A percentile compares a stretch with the other conserved stretches of the same genome.
Evolutionary conservation across 257 asterid genomes (phyloP).

Genomic region (Cordia subcordata): DNA sequence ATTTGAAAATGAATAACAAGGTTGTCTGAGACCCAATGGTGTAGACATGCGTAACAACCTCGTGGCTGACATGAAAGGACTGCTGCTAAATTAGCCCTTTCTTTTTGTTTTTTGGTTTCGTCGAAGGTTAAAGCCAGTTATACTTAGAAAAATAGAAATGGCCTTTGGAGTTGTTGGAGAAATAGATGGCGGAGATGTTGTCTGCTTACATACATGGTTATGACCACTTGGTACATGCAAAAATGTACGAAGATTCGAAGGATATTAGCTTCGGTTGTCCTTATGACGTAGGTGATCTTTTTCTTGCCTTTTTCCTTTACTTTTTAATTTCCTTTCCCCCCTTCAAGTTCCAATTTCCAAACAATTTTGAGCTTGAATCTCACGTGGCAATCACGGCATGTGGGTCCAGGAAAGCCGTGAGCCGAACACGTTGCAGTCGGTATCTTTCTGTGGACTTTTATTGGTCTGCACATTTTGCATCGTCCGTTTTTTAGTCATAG

Average conservation of each 20-base stretch:
- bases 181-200: slow-evolving; percentile 5
- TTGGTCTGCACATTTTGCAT: slow-evolving; percentile 18
- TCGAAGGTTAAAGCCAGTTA: too few species aligned
- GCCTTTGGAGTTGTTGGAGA: slow-evolving; percentile 1
- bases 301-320: slow-evolving; percentile 17
- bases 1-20: slow-evolving; percentile 13
- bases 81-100: background rate
- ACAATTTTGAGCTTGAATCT: too few species aligned
- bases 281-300: background rate
- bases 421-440: slow-evolving; percentile 28
- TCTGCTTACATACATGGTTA: slow-evolving; percentile 5
- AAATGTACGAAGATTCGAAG: slow-evolving; percentile 57
- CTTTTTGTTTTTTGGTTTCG: too few species aligned
- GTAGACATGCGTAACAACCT: slow-evolving; percentile 38
- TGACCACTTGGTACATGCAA: background rate
- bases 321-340: too few species aligned
- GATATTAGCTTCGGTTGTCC: slow-evolving; percentile 38
- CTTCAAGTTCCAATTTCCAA: too few species aligned
- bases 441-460: slow-evolving; percentile 13
- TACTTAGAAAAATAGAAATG: background rate
- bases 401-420: slow-evolving; percentile 4
- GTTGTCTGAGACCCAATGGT: slow-evolving; percentile 17
- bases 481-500: slow-evolving; percentile 33
- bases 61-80: slow-evolving; percentile 41
- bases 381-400: slow-evolving; percentile 10